These are phyloP conservation scores for Cryptosporidium andersoni DNA, from an alignment of 169 alveolate species.

Conservation along the genomic window DNA sequence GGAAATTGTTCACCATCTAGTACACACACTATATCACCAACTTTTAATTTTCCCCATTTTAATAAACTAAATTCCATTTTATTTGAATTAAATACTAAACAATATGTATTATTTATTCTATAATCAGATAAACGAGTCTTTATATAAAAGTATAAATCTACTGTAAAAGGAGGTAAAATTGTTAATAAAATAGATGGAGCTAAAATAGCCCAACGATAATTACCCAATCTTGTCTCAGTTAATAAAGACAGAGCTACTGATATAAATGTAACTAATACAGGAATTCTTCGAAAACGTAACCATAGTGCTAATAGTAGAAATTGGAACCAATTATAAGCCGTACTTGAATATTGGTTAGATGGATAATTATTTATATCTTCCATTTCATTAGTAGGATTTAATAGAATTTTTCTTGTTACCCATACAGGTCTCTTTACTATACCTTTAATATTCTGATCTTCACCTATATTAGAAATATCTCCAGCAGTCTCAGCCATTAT, in stretches of 20 bases:
- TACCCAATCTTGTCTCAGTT: not conserved
- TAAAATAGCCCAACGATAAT: slow-evolving; percentile 24
- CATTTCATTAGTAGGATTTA: slow-evolving; percentile 22
- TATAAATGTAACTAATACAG: slow-evolving; percentile 13
- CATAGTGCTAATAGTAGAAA: slow-evolving; percentile 12
- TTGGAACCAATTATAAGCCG: slow-evolving; percentile 26
- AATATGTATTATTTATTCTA: slow-evolving; percentile 40
- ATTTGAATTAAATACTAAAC: slow-evolving; percentile 47
- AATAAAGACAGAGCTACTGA: slow-evolving; percentile 15
- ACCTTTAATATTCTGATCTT: slow-evolving; percentile 45
- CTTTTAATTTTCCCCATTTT: slow-evolving; percentile 48
- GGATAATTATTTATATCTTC: slow-evolving; percentile 36
- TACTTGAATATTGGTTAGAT: slow-evolving; percentile 42
- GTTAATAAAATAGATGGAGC: slow-evolving; percentile 25
- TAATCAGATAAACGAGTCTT: slow-evolving; percentile 15
- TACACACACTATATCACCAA: slow-evolving; percentile 56
- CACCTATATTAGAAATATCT: not conserved
- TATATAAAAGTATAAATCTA: slow-evolving; percentile 31
- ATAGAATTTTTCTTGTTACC: slow-evolving; percentile 55
- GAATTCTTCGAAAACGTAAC: slow-evolving; percentile 15
- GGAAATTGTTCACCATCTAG: slow-evolving; percentile 67
- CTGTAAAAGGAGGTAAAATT: slow-evolving; percentile 38
- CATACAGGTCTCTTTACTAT: slow-evolving; percentile 52
- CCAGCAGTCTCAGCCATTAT: slow-evolving; percentile 27
- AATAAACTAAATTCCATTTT: slow-evolving; percentile 51